These are phyloP conservation scores for Cytospora paraplurivora DNA, from an alignment of 2,329 filamentous ascomycete species.

Conservation along the genomic window DNA sequence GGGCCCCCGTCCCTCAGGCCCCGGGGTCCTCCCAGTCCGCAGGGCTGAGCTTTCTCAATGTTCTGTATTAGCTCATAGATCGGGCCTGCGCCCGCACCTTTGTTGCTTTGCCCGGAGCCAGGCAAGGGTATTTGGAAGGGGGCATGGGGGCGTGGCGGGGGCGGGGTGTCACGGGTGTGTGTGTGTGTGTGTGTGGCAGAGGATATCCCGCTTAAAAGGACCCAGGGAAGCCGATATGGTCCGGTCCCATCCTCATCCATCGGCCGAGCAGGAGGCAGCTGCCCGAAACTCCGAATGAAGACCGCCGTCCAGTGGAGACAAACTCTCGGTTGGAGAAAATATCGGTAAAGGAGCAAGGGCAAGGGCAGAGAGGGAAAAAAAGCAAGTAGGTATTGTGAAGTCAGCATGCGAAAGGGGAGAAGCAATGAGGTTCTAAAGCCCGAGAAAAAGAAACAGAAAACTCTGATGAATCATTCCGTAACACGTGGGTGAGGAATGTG, in stretches of 20 bases:
- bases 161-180: too few relatives aligned
- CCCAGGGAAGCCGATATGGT: not conserved
- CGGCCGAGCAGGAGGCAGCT: not conserved
- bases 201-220: too few relatives aligned
- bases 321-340: not conserved
- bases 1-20: not conserved
- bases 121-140: not conserved
- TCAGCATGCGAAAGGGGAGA: slow-evolving; percentile 7
- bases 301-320: not conserved
- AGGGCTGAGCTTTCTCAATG: not conserved
- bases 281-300: not conserved
- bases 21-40: slow-evolving; percentile 1
- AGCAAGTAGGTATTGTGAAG: not conserved
- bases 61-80: not conserved
- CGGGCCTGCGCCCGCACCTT: not conserved
- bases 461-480: slow-evolving; percentile 14
- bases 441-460: not conserved
- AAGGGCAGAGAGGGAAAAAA: not conserved
- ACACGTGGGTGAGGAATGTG: slow-evolving; percentile 10
- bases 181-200: too few relatives aligned
- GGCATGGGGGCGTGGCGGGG: too few relatives aligned
- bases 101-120: not conserved
- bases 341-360: not conserved
- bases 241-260: not conserved
- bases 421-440: slow-evolving; percentile 12